Evolutionary conservation across 306 rosid genomes (phyloP), one percentile per base, ranked within the genome.

Genomic region (Cyamopsis tetragonoloba): DNA sequence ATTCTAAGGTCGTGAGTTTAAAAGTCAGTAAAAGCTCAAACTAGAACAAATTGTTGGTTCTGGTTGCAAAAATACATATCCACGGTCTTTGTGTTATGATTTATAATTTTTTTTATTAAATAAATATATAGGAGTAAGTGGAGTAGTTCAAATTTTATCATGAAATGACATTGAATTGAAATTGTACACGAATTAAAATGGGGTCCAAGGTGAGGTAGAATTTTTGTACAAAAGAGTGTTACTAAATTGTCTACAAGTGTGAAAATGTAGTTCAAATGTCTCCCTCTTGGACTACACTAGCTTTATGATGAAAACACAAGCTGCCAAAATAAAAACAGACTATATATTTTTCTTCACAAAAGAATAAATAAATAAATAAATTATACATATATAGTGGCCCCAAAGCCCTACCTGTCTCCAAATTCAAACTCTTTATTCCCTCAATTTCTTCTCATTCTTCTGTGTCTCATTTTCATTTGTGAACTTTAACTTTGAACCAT

Each of bases 221-320:
- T 60, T 80, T 76, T 66, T 59, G 76, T 75, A 76, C 84, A 76
- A 31, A 42, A 59, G 69, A 41, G 27, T 59, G 78, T 51, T n/a
- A 75, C 68, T n/a, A 65, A 66, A 38, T 66, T 80, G 81, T 60
- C 81, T 76, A 43, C 34, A 66, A 53, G 62, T 66, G 75, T 53
- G 81, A 68, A 71, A 51, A 37, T 71, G 70, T 61, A 66, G 58
- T 64, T 61, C 49, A 13, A 31, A 35, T 80, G 84, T 80, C 72
- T 44, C 81, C 84, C 32, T 60, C 77, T 67, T 67, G 70, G 48
- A 76, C 76, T 54, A 81, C 82, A 80, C 46, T 58, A 71, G 60
- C 68, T 75, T 71, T 66, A 34, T 11, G 75, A 65, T 64, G 50
- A 80, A 64, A 75, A 64, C 78, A 75, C 11, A 27, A 75, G 49